These are phyloP conservation scores for Hysterangium stoloniferum DNA, from an alignment of 768 basidiomycete species.

Conservation along the genomic window DNA sequence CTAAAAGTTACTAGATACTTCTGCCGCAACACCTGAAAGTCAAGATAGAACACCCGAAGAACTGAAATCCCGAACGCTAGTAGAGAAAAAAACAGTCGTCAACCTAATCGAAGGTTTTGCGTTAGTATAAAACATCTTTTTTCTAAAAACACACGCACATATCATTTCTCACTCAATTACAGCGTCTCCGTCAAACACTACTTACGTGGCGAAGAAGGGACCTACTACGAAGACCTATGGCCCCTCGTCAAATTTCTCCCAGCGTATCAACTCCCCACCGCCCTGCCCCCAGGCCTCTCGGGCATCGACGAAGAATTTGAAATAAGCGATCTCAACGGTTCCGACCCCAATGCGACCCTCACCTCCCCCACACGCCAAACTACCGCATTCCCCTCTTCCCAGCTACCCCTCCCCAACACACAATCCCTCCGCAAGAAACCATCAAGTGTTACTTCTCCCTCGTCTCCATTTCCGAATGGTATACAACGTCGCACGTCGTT, in stretches of 20 bases:
- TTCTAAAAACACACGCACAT: background rate
- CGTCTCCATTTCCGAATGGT: background rate
- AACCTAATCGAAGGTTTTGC: slow-evolving; percentile 61
- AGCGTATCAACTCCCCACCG: slow-evolving; percentile 22
- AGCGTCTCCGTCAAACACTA: slow-evolving; percentile 62
- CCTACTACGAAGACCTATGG: slow-evolving; percentile 44
- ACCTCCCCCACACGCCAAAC: background rate
- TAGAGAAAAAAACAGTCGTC: slow-evolving; percentile 64
- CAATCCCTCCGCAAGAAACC: background rate
- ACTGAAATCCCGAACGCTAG: slow-evolving; percentile 39
- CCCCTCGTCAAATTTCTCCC: slow-evolving; percentile 70
- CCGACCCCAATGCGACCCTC: background rate
- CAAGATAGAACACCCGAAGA: slow-evolving; percentile 18
- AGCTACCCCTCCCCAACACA: slow-evolving; percentile 27
- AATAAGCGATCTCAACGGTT: background rate
- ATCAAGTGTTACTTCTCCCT: background rate
- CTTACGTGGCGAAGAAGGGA: slow-evolving; percentile 44
- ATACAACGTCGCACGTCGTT: background rate
- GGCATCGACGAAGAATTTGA: background rate
- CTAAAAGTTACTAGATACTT: slow-evolving; percentile 19
- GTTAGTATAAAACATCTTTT: slow-evolving; percentile 9
- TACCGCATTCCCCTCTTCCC: slow-evolving; percentile 39
- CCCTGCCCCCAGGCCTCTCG: slow-evolving; percentile 8
- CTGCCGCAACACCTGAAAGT: slow-evolving; percentile 18
- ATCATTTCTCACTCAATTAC: background rate